A percentile compares a stretch with the other conserved stretches of the same genome.
These are phyloP conservation scores for Fragilaria crotonensis DNA, from an alignment of 108 stramenopile genomes.

Conservation along the genomic window DNA sequence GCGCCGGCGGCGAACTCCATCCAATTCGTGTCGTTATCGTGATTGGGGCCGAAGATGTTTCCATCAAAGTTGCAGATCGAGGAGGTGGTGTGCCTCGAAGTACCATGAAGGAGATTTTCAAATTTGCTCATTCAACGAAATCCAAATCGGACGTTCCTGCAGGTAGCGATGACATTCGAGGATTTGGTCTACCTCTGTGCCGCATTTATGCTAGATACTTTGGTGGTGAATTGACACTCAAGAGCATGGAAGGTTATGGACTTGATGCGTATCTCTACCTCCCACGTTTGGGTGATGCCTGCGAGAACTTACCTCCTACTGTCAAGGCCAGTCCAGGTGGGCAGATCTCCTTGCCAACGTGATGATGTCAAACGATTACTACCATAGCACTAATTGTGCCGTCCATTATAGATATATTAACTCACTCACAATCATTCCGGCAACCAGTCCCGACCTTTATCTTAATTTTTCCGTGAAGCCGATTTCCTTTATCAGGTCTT, in stretches of 20 bases:
- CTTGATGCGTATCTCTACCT: constrained; percentile 96
- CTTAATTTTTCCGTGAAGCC: too few species aligned
- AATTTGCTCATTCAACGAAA: constrained; percentile 91
- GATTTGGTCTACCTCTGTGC: constrained; percentile 95
- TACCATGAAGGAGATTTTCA: constrained; percentile 83
- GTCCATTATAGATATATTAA: too few species aligned
- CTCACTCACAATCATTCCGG: too few species aligned
- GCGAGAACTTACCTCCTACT: constrained; percentile 76
- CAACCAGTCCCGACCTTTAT: too few species aligned
- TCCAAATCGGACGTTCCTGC: constrained; percentile 30
- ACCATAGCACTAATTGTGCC: too few species aligned
- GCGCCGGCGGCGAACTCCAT: constrained; percentile 48
- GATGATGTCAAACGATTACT: too few species aligned
- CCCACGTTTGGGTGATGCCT: constrained; percentile 72
- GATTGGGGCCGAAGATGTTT: constrained; percentile 95
- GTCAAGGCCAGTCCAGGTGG: constrained; percentile 70
- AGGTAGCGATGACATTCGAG: constrained; percentile 62
- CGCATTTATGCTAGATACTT: constrained; percentile 97
- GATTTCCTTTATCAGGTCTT: too few species aligned
- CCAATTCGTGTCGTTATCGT: constrained; percentile 91
- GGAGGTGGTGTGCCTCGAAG: constrained; percentile 97
- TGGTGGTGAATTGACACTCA: constrained; percentile 94
- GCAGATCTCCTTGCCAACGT: not conserved
- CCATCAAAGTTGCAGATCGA: constrained; percentile 94
- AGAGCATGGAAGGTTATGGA: constrained; percentile 98